Conservation (phyloP, 2,329 filamentous ascomycete genomes). For the Botryosphaeria agaves region DNA sequence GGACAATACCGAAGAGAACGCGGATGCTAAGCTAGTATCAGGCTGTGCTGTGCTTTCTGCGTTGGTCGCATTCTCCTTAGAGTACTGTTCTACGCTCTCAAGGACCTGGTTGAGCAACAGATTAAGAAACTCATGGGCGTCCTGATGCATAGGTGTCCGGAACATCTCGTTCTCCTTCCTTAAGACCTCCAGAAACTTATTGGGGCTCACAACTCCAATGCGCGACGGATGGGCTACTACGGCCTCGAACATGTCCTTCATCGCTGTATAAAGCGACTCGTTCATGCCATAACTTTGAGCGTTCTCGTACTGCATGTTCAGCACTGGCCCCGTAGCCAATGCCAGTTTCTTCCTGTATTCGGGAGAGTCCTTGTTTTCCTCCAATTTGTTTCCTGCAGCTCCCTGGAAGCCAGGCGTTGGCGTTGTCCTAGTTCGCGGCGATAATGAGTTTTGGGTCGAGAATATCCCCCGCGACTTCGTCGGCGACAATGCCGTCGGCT, state of each 20-base stretch:
- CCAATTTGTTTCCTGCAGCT: conserved; percentile 47
- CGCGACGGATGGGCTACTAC: conserved; percentile 66
- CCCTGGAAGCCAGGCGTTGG: conserved; percentile 36
- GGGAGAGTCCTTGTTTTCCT: conserved; percentile 86
- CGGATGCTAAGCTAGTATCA: conserved; percentile 2
- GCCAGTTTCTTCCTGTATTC: conserved; percentile 98
- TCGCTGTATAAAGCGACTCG: conserved; percentile 81
- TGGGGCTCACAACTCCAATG: conserved; percentile 79
- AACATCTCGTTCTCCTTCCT: conserved; percentile 96
- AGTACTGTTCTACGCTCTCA: conserved; percentile 79
- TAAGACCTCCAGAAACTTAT: conserved; percentile 85
- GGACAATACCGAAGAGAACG: conserved; percentile 6
- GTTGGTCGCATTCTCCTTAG: conserved; percentile 39
- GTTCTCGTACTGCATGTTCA: conserved; percentile 73
- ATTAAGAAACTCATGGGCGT: conserved; percentile 94
- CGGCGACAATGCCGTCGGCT: conserved; percentile 10
- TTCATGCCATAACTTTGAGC: conserved; percentile 73
- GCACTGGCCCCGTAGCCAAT: conserved; percentile 68
- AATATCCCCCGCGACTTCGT: conserved; percentile 18
- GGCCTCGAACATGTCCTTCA: conserved; percentile 93
- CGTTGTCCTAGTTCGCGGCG: conserved; percentile 23
- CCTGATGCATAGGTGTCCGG: conserved; percentile 90
- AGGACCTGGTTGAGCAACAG: conserved; percentile 92
- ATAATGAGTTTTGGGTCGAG: conserved; percentile 12
- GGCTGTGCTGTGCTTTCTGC: not conserved